Percentiles rank a stretch among this genome's conserved stretches.
These are phyloP conservation scores for Domatiomyces catenatus DNA, from an alignment of 2,329 filamentous ascomycete genomes.

Conservation along the genomic window DNA sequence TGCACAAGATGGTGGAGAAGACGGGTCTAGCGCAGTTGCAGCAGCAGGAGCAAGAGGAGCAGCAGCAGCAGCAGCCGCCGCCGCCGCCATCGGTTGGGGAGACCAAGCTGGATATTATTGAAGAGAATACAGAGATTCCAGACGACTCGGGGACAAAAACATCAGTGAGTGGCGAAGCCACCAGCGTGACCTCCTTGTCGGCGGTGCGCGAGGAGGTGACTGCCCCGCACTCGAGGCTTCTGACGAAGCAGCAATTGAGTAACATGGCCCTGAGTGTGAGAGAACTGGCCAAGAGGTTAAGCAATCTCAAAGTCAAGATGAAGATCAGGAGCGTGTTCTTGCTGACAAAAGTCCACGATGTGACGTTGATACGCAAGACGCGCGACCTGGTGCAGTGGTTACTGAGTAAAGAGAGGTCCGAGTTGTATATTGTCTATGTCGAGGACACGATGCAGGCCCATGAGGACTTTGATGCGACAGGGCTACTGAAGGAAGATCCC, in stretches of 20 bases:
- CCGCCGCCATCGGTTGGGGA: conserved; percentile 15
- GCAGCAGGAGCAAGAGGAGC: conserved; percentile 8
- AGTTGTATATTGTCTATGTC: conserved; percentile 62
- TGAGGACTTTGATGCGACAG: conserved; percentile 56
- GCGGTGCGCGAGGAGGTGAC: conserved; percentile 22
- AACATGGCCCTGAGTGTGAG: conserved; percentile 96
- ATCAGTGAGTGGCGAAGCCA: conserved; percentile 18
- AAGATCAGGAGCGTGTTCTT: conserved; percentile 73
- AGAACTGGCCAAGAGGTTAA: conserved; percentile 72
- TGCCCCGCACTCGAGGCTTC: conserved; percentile 50
- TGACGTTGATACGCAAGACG: conserved; percentile 60
- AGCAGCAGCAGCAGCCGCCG: conserved; percentile 12
- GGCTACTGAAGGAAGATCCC: conserved; percentile 48
- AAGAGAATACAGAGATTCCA: not conserved
- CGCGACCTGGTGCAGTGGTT: conserved; percentile 68
- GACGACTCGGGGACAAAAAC: conserved; percentile 16
- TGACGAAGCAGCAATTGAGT: conserved; percentile 86
- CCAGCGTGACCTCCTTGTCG: conserved; percentile 6
- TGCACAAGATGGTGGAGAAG: conserved; percentile 42
- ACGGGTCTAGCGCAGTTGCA: conserved; percentile 14
- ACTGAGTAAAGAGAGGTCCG: conserved; percentile 51
- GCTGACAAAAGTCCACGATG: conserved; percentile 82
- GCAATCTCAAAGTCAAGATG: conserved; percentile 67
- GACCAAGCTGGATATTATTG: not conserved
- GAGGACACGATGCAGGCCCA: conserved; percentile 60